A percentile compares a stretch with the other conserved stretches of the same genome.
Conservation (phyloP, 2,329 filamentous ascomycete genomes). For the Helminthosporium solani region DNA sequence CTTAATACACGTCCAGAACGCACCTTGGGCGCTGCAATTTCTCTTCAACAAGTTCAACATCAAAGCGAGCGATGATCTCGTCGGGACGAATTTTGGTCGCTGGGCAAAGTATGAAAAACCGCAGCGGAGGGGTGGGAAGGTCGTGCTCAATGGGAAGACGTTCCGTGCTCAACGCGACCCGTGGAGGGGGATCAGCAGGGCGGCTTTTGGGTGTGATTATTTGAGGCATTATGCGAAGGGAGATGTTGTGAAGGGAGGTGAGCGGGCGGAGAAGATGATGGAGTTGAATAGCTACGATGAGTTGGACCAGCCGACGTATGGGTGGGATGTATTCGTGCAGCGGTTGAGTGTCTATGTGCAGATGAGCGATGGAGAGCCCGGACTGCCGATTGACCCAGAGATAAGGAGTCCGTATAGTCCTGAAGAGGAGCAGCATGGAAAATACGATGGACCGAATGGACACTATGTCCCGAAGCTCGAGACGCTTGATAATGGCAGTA, state of each 20-base stretch:
- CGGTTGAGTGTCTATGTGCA: slow-evolving; percentile 54
- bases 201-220: slow-evolving; percentile 55
- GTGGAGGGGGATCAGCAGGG: slow-evolving; percentile 52
- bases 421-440: slow-evolving; percentile 18
- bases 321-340: slow-evolving; percentile 54
- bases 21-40: slow-evolving; percentile 52
- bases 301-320: slow-evolving; percentile 46
- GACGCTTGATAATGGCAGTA: slow-evolving; percentile 50
- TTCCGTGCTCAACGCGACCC: slow-evolving; percentile 54
- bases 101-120: slow-evolving; percentile 53
- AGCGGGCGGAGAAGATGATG: slow-evolving; percentile 47
- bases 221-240: slow-evolving; percentile 47
- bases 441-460: slow-evolving; percentile 27
- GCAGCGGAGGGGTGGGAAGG: slow-evolving; percentile 51
- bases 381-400: slow-evolving; percentile 43
- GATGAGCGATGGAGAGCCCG: slow-evolving; percentile 45
- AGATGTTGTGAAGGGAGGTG: slow-evolving; percentile 18
- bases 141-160: slow-evolving; percentile 53
- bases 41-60: slow-evolving; percentile 56
- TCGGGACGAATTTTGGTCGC: slow-evolving; percentile 52
- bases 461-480: slow-evolving; percentile 45
- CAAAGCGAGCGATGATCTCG: slow-evolving; percentile 48
- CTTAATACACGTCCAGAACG: slow-evolving; percentile 56
- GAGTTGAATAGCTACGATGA: slow-evolving; percentile 53
- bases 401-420: slow-evolving; percentile 48